phyloP scores from a whole-genome alignment of 2,329 filamentous ascomycete genomes.

The Alternaria longipes region DNA sequence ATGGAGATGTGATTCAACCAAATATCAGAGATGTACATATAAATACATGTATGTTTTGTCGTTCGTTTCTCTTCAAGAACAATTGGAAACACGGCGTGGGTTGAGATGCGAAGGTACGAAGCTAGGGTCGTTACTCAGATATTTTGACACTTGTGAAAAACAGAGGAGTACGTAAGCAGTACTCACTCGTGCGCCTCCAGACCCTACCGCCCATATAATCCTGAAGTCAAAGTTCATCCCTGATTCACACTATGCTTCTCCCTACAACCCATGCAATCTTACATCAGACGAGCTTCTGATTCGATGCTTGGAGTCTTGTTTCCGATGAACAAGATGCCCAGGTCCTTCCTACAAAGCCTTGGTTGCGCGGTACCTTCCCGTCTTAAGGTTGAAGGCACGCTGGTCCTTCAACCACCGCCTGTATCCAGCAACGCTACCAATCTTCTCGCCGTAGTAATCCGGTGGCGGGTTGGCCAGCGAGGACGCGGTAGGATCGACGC shows the following conservation, averaged over 20 bases:
- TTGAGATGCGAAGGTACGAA: neutral
- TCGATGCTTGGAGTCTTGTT: neutral
- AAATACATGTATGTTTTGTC: neutral
- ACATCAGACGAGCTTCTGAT: neutral
- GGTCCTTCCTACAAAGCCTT: constrained; percentile 16
- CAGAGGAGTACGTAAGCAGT: neutral
- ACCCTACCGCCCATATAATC: neutral
- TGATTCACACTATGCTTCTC: neutral
- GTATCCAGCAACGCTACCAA: constrained; percentile 90
- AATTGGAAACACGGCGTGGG: neutral
- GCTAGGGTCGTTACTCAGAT: neutral
- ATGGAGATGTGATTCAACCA: constrained; percentile 2
- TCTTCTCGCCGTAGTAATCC: constrained; percentile 99
- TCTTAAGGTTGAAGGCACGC: constrained; percentile 87
- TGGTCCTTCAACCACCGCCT: constrained; percentile 97
- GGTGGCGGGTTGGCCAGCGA: constrained; percentile 93
- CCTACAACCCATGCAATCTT: neutral
- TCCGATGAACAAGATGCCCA: neutral
- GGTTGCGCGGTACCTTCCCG: constrained; percentile 64
- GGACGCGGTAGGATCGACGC: constrained; percentile 88
- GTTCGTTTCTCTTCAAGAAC: neutral
- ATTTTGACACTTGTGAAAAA: neutral
- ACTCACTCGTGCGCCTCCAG: neutral
- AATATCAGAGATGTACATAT: neutral
- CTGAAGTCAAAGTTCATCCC: neutral